Evolutionary conservation across 352 stramenopile genomes (phyloP).

Genomic region (Phytophthora crassamura): DNA sequence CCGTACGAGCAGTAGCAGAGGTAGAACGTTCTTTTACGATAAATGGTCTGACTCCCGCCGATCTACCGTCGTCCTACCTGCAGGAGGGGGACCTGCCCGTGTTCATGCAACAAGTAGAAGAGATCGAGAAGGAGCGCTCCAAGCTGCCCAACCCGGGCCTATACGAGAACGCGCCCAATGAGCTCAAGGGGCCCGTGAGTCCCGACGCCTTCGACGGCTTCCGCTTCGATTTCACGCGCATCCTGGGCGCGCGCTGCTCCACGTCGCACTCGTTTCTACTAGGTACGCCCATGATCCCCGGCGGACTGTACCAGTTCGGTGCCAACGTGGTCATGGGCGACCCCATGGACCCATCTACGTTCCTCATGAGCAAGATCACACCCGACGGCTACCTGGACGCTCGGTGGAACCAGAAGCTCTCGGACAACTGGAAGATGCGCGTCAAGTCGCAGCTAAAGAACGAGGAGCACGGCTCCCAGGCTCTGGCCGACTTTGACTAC

Average conservation of each 20-base stretch:
- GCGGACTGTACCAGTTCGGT: constrained; percentile 87
- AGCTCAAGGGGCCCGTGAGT: constrained; percentile 82
- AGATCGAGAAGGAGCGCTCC: constrained; percentile 79
- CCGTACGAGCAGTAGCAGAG: constrained; percentile 43
- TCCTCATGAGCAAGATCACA: constrained; percentile 89
- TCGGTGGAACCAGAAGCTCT: constrained; percentile 86
- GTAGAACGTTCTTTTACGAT: too few species aligned
- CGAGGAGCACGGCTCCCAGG: constrained; percentile 80
- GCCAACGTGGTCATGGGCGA: constrained; percentile 84
- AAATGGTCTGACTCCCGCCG: not conserved
- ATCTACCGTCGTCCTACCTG: constrained; percentile 8
- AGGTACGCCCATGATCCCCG: constrained; percentile 84
- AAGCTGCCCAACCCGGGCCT: constrained; percentile 81
- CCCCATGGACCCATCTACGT: constrained; percentile 80
- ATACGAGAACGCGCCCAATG: constrained; percentile 87
- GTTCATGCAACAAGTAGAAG: constrained; percentile 85
- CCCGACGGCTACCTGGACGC: constrained; percentile 85
- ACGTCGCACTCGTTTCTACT: constrained; percentile 87
- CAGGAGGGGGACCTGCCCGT: constrained; percentile 62
- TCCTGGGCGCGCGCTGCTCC: constrained; percentile 80
- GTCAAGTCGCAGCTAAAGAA: constrained; percentile 87
- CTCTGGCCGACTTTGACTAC: constrained; percentile 87
- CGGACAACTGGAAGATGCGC: constrained; percentile 81
- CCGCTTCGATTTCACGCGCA: constrained; percentile 88
- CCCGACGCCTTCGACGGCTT: constrained; percentile 88